phyloP scores from a whole-genome alignment of 441 rosid species.

The Erodium trifolium region DNA sequence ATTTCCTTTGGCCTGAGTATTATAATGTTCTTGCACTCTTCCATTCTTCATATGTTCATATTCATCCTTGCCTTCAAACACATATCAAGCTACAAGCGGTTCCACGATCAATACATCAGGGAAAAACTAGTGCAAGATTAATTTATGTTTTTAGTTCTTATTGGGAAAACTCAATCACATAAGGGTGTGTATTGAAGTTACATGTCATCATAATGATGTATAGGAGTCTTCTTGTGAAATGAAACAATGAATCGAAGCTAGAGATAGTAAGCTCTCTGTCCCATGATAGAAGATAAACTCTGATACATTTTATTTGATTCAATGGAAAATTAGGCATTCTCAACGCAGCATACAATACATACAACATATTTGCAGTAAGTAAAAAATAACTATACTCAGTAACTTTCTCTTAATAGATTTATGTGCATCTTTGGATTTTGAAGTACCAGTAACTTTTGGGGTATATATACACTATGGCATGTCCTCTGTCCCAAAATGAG shows the following conservation, averaged over 20 bases:
- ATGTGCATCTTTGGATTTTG: background rate
- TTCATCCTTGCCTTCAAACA: background rate
- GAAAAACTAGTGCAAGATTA: background rate
- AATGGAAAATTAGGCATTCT: background rate
- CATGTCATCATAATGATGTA: background rate
- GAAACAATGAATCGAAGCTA: background rate
- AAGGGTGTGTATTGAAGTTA: background rate
- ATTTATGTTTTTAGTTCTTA: background rate
- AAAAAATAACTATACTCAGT: no score
- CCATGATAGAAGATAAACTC: background rate
- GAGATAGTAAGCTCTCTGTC: background rate
- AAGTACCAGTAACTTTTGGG: background rate
- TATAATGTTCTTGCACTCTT: background rate
- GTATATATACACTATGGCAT: background rate
- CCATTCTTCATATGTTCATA: background rate
- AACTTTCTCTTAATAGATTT: background rate
- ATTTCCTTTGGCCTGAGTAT: no score
- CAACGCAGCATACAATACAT: background rate
- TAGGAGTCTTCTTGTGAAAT: background rate
- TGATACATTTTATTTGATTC: background rate
- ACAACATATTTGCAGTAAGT: background rate
- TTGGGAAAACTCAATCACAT: background rate
- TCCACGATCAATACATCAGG: background rate
- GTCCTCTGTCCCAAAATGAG: no score
- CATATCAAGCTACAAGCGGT: background rate